Evolutionary conservation across 2,329 filamentous ascomycete genomes (phyloP), one percentile per base, ranked within the genome.

Genomic region (Hyphodiscus sp.): DNA sequence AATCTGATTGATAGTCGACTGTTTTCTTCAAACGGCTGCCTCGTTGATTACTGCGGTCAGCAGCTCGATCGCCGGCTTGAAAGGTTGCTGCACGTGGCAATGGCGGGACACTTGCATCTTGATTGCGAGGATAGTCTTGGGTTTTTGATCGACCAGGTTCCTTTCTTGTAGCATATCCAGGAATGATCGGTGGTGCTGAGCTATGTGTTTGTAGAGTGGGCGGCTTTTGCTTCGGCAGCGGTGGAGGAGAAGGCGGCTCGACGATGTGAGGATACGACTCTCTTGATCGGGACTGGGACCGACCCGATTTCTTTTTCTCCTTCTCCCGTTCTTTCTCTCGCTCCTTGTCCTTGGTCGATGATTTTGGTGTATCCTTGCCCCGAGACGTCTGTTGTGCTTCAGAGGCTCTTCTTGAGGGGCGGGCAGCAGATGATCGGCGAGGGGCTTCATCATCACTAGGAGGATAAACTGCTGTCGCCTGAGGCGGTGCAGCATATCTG

Each of bases 121-220:
- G 57, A n/a, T 59, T 55, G 41, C 61, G 53, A 30, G 57, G 49
- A 55, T 64, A 65, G 13, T 64, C 57, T n/a, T 64, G 57, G 1
- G 66, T 66, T 50, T 65, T 64, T 9, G 67, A 64, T 47, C 67
- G 65, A 55, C 52, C 60, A 20, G 63, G 62, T 47, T 62, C 58
- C 42, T 63, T 57, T 46, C 65, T 54, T 15, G 46, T 20, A 30
- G 50, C 41, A 6, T 58, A 53, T 4, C 20, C 44, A 42, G 52
- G 30, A 16, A 60, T 19, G 20, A 55, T 55, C 0, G 63, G 62
- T 18, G 66, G 67, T 3, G 63, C 65, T 13, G 66, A 67, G 16
- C 50, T 47, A 41, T 67, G 60, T 5, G 58, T 59, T 30, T 64
- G 61, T 11, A 69, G 57, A 11, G 58, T 44, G 13, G 66, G 67